Conservation (phyloP, 208 protist genomes). For the Porcisia hertigi region DNA sequence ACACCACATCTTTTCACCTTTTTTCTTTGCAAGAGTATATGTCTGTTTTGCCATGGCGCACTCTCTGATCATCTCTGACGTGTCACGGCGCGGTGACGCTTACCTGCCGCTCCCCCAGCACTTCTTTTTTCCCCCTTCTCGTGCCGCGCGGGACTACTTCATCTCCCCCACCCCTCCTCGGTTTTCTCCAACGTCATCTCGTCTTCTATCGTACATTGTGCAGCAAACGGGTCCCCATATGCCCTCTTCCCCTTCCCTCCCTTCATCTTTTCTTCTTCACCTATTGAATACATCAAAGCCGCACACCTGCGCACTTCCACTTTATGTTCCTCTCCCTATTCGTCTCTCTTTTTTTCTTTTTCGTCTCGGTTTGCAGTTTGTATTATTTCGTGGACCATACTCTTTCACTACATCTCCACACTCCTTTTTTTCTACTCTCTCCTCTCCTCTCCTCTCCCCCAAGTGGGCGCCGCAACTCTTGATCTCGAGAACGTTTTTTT, state of each 20-base stretch:
- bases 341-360: neutral
- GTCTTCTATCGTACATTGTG: neutral
- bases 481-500: neutral
- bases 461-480: neutral
- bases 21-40: no score
- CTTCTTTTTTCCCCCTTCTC: no score
- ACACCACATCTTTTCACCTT: no score
- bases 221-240: neutral
- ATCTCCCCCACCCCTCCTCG: no score
- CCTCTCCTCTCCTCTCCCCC: neutral
- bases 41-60: no score
- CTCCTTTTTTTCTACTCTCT: neutral
- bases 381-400: neutral
- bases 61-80: no score
- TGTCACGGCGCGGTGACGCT: no score
- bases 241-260: neutral
- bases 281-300: neutral
- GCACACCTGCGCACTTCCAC: neutral
- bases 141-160: no score
- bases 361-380: neutral
- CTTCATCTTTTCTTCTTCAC: neutral
- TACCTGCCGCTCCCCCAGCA: no score
- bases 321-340: neutral
- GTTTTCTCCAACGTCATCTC: constrained; percentile 2
- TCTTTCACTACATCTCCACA: no score